A percentile compares a stretch with the other conserved stretches of the same genome.
These are phyloP conservation scores for Pochonia chlamydosporia DNA, from an alignment of 2,329 filamentous ascomycete genomes.

Conservation along the genomic window DNA sequence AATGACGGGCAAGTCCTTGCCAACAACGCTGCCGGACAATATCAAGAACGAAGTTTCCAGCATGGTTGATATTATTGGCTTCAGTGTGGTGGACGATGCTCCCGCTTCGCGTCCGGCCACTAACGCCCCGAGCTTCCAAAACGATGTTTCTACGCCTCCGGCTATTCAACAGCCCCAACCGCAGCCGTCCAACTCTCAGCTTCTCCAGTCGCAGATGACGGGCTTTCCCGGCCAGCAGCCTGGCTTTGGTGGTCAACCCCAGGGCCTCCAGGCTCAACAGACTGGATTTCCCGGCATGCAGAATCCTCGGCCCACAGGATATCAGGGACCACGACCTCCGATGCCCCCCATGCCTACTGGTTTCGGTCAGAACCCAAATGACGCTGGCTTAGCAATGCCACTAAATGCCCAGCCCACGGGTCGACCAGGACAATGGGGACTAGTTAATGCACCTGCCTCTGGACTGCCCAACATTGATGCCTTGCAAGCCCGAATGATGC, in stretches of 20 bases:
- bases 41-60: constrained; percentile 96
- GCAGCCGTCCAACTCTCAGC: constrained; percentile 64
- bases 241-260: constrained; percentile 51
- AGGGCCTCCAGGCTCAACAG: constrained; percentile 59
- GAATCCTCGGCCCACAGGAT: constrained; percentile 72
- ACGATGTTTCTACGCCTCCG: constrained; percentile 42
- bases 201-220: constrained; percentile 62
- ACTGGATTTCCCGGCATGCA: constrained; percentile 64
- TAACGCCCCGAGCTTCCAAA: constrained; percentile 66
- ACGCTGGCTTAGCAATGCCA: constrained; percentile 55
- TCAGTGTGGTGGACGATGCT: constrained; percentile 75
- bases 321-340: constrained; percentile 77
- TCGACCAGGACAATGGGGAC: constrained; percentile 91
- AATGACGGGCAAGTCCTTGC: constrained; percentile 79
- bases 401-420: constrained; percentile 94
- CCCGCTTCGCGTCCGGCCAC: constrained; percentile 43
- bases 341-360: constrained; percentile 75
- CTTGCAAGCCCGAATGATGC: constrained; percentile 93
- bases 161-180: constrained; percentile 65
- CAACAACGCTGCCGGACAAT: constrained; percentile 68
- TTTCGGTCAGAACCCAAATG: constrained; percentile 44
- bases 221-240: constrained; percentile 56
- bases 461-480: constrained; percentile 93
- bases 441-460: constrained; percentile 86
- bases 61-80: constrained; percentile 99